Percentiles rank a stretch among this genome's conserved stretches.
phyloP scores from a whole-genome alignment of 2,329 filamentous ascomycete species.

The Uncinocarpus reesii region DNA sequence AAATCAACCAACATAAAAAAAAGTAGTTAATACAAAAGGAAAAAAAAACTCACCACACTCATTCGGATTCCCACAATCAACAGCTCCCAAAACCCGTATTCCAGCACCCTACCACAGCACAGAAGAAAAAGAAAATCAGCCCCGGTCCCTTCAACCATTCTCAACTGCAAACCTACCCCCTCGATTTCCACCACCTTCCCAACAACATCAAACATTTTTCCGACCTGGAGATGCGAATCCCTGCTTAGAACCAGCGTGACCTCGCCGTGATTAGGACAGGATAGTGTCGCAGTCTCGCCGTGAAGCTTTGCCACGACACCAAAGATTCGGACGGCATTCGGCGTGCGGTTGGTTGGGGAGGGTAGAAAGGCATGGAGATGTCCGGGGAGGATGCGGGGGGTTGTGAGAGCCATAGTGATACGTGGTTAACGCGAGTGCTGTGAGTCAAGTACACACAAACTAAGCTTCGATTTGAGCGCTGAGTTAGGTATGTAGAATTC shows the following conservation, averaged over 20 bases:
- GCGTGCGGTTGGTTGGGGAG: conserved; percentile 27
- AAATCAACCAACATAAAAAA: not conserved
- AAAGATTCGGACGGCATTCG: conserved; percentile 67
- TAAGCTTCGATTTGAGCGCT: no score
- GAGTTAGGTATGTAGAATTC: no score
- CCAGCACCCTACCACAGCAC: conserved; percentile 28
- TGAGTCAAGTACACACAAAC: no score
- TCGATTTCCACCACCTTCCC: conserved; percentile 38
- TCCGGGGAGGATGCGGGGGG: conserved; percentile 71
- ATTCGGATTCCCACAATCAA: conserved; percentile 35
- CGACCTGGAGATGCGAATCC: conserved; percentile 36
- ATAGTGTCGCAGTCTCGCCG: conserved; percentile 69
- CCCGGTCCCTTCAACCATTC: not conserved
- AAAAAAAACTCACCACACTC: conserved; percentile 27
- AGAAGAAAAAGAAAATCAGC: not conserved
- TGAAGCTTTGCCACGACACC: conserved; percentile 75
- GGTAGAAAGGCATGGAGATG: conserved; percentile 64
- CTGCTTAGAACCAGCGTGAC: conserved; percentile 65
- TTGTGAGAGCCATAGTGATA: conserved; percentile 22
- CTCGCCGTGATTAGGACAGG: conserved; percentile 57
- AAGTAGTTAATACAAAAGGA: not conserved
- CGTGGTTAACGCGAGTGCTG: no score
- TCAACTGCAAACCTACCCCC: conserved; percentile 23
- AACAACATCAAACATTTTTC: conserved; percentile 38
- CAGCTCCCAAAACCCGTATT: conserved; percentile 33